Percentiles rank a stretch among this genome's conserved stretches.
phyloP scores from a whole-genome alignment of 495 filamentous ascomycete genomes.

The Acidomyces sp. region DNA sequence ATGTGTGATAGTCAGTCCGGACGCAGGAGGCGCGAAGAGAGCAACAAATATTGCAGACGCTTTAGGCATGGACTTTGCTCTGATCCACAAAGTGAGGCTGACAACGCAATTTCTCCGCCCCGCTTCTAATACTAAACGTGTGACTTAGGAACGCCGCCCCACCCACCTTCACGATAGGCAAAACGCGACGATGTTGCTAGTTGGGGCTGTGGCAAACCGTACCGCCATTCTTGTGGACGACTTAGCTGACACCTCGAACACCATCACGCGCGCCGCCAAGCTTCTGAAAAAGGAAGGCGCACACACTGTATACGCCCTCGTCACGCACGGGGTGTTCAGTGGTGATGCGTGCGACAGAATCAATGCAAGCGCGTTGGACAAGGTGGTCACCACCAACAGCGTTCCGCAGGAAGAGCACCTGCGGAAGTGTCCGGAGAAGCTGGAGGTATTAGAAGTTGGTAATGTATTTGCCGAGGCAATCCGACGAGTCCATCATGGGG shows the following conservation, averaged over 20 bases:
- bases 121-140: constrained; percentile 17
- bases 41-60: constrained; percentile 94
- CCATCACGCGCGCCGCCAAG: constrained; percentile 93
- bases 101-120: constrained; percentile 15
- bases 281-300: constrained; percentile 89
- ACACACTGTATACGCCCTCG: constrained; percentile 69
- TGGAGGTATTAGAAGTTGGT: constrained; percentile 85
- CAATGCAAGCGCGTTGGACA: constrained; percentile 79
- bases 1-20: constrained; percentile 87
- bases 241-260: constrained; percentile 89
- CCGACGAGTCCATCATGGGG: constrained; percentile 89
- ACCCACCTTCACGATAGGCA: constrained; percentile 85
- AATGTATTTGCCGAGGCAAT: constrained; percentile 95
- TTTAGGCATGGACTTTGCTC: constrained; percentile 81
- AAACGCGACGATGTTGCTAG: constrained; percentile 97
- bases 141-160: constrained; percentile 87
- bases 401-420: constrained; percentile 78
- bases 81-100: constrained; percentile 84
- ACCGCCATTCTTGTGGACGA: constrained; percentile 88
- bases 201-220: constrained; percentile 70
- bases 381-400: constrained; percentile 85
- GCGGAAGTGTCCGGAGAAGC: constrained; percentile 54
- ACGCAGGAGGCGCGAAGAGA: constrained; percentile 91
- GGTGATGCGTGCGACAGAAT: constrained; percentile 91
- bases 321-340: constrained; percentile 88